Conservation (phyloP, 208 protist species). For the Trypanosoma congolense region DNA sequence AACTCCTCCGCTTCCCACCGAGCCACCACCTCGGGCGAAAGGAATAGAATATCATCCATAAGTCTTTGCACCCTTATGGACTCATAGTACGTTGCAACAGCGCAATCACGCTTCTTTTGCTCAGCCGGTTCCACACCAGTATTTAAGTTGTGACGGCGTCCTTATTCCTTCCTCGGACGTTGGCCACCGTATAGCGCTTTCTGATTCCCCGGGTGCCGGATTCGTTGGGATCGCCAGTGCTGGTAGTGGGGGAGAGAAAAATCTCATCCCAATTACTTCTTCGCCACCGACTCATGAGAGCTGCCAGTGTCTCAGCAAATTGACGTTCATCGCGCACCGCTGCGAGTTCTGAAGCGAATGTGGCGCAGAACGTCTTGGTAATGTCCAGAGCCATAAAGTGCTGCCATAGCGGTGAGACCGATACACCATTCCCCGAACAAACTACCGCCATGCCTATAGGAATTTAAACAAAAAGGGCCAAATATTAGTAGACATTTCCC, state of each 20-base stretch:
- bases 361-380: slow-evolving; percentile 12
- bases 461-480: too few species aligned
- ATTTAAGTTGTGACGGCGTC: slow-evolving; percentile 3
- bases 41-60: slow-evolving; percentile 39
- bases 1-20: neutral
- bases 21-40: slow-evolving; percentile 4
- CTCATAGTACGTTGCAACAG: slow-evolving; percentile 45
- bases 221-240: neutral
- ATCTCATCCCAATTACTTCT: slow-evolving; percentile 1
- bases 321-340: neutral
- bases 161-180: neutral
- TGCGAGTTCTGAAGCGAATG: slow-evolving; percentile 12
- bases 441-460: slow-evolving; percentile 7
- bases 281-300: slow-evolving; percentile 22
- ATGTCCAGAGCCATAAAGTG: slow-evolving; percentile 20
- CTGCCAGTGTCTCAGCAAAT: slow-evolving; percentile 10
- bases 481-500: too few species aligned
- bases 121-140: neutral
- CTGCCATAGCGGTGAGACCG: slow-evolving; percentile 8
- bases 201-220: neutral
- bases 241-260: slow-evolving; percentile 1
- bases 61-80: slow-evolving; percentile 65
- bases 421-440: neutral
- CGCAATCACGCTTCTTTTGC: slow-evolving; percentile 2
- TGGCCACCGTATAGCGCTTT: neutral